These are phyloP conservation scores for Rhizopus delemar DNA, from an alignment of 371 early-diverging fungal genomes.

Conservation along the genomic window DNA sequence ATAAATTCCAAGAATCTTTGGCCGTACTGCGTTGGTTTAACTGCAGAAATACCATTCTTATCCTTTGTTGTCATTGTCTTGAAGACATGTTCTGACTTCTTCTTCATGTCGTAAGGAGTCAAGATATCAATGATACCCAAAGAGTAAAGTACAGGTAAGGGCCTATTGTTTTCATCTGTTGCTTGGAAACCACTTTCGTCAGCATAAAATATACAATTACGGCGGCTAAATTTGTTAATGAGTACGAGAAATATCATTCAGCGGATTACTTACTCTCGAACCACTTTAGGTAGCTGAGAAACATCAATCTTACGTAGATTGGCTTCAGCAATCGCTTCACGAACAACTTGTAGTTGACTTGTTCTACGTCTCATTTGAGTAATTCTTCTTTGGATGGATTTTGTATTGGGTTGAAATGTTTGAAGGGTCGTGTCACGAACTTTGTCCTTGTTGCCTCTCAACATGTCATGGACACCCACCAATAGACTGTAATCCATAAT, in stretches of 20 bases:
- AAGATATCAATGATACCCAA: slow-evolving; percentile 97
- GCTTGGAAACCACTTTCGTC: slow-evolving; percentile 92
- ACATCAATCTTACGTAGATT: slow-evolving; percentile 70
- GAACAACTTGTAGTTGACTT: slow-evolving; percentile 68
- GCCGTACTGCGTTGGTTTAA: slow-evolving; percentile 89
- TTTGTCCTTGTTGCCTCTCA: slow-evolving; percentile 84
- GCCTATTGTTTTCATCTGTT: slow-evolving; percentile 73
- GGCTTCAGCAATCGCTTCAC: slow-evolving; percentile 71
- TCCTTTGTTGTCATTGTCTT: slow-evolving; percentile 79
- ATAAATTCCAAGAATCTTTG: slow-evolving; percentile 89
- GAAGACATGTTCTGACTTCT: slow-evolving; percentile 87
- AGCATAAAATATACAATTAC: slow-evolving; percentile 80
- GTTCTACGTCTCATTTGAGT: slow-evolving; percentile 54
- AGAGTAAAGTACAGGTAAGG: slow-evolving; percentile 80
- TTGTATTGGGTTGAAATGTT: slow-evolving; percentile 64
- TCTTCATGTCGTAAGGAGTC: slow-evolving; percentile 90
- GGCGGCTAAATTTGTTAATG: slow-evolving; percentile 43
- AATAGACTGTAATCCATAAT: slow-evolving; percentile 90
- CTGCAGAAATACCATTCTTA: slow-evolving; percentile 82
- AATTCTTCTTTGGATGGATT: slow-evolving; percentile 46
- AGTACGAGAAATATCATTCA: background rate
- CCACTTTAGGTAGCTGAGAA: slow-evolving; percentile 55
- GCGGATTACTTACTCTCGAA: slow-evolving; percentile 41
- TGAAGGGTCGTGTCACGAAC: slow-evolving; percentile 87
- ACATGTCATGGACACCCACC: slow-evolving; percentile 87